phyloP scores from a whole-genome alignment of 2,329 filamentous ascomycete genomes.

The Neurospora crassa region DNA sequence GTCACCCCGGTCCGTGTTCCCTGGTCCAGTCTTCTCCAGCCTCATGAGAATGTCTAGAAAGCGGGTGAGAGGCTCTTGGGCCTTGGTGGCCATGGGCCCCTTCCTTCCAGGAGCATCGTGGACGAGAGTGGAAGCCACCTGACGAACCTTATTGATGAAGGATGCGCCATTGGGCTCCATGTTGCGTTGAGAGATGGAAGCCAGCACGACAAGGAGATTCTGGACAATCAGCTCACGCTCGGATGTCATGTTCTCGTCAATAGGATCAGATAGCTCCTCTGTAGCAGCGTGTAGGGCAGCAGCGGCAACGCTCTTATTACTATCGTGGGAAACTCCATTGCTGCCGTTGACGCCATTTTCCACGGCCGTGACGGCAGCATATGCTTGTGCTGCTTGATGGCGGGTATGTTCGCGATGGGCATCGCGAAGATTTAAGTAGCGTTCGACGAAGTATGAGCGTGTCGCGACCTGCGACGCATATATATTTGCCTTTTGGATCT shows the following conservation, averaged over 20 bases:
- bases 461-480: slow-evolving; percentile 74
- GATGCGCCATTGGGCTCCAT: slow-evolving; percentile 64
- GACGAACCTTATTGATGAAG: slow-evolving; percentile 73
- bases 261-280: slow-evolving; percentile 32
- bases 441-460: slow-evolving; percentile 75
- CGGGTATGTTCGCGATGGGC: slow-evolving; percentile 39
- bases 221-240: slow-evolving; percentile 78
- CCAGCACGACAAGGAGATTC: slow-evolving; percentile 64
- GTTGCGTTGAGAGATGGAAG: slow-evolving; percentile 72
- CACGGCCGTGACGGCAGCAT: slow-evolving; percentile 23
- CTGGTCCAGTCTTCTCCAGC: slow-evolving; percentile 53
- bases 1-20: slow-evolving; percentile 15
- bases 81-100: slow-evolving; percentile 41
- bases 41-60: slow-evolving; percentile 68
- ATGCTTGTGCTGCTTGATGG: slow-evolving; percentile 24
- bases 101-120: slow-evolving; percentile 45
- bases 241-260: slow-evolving; percentile 56
- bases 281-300: slow-evolving; percentile 32
- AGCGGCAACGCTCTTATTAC: slow-evolving; percentile 22
- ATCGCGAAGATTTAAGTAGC: slow-evolving; percentile 71
- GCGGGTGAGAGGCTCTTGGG: slow-evolving; percentile 61
- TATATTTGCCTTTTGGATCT: slow-evolving; percentile 89
- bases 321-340: slow-evolving; percentile 24
- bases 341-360: slow-evolving; percentile 22
- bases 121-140: slow-evolving; percentile 72